Evolutionary conservation across 768 basidiomycete genomes (phyloP).

Genomic region (Suillus fuscotomentosus): DNA sequence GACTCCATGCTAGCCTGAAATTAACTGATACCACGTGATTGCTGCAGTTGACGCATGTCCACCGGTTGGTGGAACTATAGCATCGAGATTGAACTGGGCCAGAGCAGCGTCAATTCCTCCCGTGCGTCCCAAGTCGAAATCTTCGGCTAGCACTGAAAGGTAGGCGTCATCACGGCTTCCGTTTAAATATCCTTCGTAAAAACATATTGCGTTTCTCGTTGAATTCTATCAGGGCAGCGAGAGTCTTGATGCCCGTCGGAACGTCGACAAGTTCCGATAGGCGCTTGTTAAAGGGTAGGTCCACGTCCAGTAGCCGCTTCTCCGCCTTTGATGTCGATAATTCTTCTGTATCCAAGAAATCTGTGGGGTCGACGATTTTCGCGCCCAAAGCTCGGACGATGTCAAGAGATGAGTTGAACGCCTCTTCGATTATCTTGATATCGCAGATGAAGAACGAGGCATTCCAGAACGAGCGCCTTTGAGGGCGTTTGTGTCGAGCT

Average conservation of each 20-base stretch:
- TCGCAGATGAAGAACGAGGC: not conserved
- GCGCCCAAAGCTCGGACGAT: not conserved
- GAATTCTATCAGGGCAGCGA: conserved; percentile 60
- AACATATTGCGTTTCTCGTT: conserved; percentile 34
- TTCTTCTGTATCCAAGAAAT: conserved; percentile 47
- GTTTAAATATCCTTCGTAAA: not conserved
- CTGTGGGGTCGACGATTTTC: conserved; percentile 48
- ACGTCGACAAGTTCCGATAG: conserved; percentile 44
- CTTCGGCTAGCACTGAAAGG: conserved; percentile 39
- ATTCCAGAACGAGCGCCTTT: not conserved
- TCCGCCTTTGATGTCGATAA: conserved; percentile 49
- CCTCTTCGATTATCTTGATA: not conserved
- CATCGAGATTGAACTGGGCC: conserved; percentile 42
- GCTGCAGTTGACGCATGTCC: conserved; percentile 30
- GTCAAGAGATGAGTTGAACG: not conserved
- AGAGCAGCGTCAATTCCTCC: conserved; percentile 52
- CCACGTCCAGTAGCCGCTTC: conserved; percentile 48
- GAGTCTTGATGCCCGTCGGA: conserved; percentile 45
- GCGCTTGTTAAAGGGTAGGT: conserved; percentile 53
- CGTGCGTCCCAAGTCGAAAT: conserved; percentile 44
- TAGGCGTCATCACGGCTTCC: conserved; percentile 31
- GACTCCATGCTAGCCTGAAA: conserved; percentile 37
- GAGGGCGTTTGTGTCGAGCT: not conserved
- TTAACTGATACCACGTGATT: conserved; percentile 58
- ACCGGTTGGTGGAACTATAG: conserved; percentile 41